Evolutionary conservation across 352 stramenopile genomes (phyloP), one percentile per base, ranked within the genome.

Genomic region (Pythium coloratum): DNA sequence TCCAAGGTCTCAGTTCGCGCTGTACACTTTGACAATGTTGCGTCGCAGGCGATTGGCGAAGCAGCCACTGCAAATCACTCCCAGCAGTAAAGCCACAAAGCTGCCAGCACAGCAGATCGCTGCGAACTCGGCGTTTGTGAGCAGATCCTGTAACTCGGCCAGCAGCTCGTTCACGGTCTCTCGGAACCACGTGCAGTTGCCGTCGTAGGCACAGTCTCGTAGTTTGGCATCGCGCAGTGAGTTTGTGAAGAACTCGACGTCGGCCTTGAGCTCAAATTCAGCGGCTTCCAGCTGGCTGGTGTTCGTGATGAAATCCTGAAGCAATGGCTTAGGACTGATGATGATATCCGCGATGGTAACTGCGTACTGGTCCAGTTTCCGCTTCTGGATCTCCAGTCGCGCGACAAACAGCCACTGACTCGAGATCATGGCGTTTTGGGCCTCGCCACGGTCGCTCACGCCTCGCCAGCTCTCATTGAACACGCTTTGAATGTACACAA

Each of bases 11-110:
- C 66, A 76, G n/a, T 50, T 77, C 4, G 66, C 66, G 46, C 63
- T 73, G 60, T 89, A 89, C 6, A 91, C 71, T 67, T 89, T 91
- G 28, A 88, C 71, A 24, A 80, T 62, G 50, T 85, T 88, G 28
- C 72, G 69, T 8, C 77, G 72, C 47, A 89, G 75, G 33, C 80
- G 71, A 56, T 38, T 73, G 36, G 77, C 73, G 50, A 91, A 91
- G 62, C 69, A 74, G 34, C 69, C 63, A 3, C 70, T 59, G 60
- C 66, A 84, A 1, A 87, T 26, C 1, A 82, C 38, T 0, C 77
- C 73, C 2, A 89, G 8, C 0, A 89, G 38, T 18, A 80, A 64
- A 8, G 59, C 30, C 0, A 64, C 49, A 2, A 71, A 58, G 50
- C 71, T 80, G 18, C 74, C 59, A 14, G 63, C 62, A 26, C 73